Percentiles rank a stretch among this genome's conserved stretches.
Conservation (phyloP, 306 rosid species). For the Citrullus amarus region DNA sequence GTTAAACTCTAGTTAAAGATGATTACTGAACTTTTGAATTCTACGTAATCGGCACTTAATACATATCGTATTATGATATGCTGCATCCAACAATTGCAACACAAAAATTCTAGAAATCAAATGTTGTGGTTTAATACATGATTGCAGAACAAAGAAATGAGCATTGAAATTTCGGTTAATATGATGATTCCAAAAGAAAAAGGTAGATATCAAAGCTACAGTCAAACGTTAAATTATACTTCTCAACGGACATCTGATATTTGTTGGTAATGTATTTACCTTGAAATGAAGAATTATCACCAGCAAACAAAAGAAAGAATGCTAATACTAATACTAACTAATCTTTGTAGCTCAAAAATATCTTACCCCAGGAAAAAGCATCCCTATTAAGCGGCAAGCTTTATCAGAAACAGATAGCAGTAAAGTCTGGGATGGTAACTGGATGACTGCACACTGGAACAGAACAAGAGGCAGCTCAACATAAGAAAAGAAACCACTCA, state of each 20-base stretch:
- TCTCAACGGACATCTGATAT: constrained; percentile 2
- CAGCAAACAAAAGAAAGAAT: not conserved
- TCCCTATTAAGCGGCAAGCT: constrained; percentile 91
- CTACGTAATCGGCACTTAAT: not conserved
- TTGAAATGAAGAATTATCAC: not conserved
- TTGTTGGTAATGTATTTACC: constrained; percentile 11
- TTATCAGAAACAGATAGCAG: constrained; percentile 88
- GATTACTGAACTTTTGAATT: not conserved
- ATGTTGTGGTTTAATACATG: not conserved
- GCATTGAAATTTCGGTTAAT: not conserved
- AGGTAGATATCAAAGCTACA: not conserved
- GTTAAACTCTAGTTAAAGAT: not conserved
- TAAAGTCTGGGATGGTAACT: constrained; percentile 88
- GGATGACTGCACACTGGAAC: constrained; percentile 95
- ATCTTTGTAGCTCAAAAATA: not conserved
- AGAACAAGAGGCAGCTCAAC: not conserved
- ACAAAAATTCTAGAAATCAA: not conserved
- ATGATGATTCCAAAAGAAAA: not conserved
- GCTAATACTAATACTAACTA: not conserved
- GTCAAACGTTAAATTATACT: not conserved
- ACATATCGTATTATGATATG: not conserved
- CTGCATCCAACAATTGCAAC: not conserved
- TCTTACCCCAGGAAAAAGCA: constrained; percentile 97
- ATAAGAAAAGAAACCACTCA: not conserved
- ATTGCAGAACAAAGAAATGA: not conserved